These are phyloP conservation scores for Zygnema cylindricum DNA, from an alignment of 139 green algal genomes.

Conservation along the genomic window DNA sequence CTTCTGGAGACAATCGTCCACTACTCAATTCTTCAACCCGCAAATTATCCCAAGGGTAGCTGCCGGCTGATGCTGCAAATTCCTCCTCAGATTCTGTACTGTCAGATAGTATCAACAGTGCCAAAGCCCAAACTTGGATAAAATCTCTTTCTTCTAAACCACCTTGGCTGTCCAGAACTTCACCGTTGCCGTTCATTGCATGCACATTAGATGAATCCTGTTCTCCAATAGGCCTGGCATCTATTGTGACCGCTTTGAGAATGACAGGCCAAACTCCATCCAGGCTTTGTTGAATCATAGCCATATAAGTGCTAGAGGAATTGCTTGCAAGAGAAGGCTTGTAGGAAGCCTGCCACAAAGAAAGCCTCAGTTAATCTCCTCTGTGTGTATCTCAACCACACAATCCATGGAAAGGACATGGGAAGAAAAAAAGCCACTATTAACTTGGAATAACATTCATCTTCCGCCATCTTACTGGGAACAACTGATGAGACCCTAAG, in stretches of 20 bases:
- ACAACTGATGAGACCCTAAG: too few relatives aligned
- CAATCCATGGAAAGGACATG: neutral
- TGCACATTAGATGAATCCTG: neutral
- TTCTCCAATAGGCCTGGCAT: conserved; percentile 37
- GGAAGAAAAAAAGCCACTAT: neutral
- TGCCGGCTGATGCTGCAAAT: neutral
- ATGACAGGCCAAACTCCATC: conserved; percentile 3
- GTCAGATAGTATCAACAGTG: conserved; percentile 2
- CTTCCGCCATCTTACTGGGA: too few relatives aligned
- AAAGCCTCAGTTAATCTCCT: neutral
- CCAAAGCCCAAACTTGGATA: conserved; percentile 21
- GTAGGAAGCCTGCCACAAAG: conserved; percentile 2
- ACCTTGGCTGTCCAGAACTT: neutral
- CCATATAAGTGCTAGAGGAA: neutral
- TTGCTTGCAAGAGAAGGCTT: conserved; percentile 19
- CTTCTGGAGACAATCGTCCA: neutral
- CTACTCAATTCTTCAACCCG: conserved; percentile 1
- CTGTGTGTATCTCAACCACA: neutral
- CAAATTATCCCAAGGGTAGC: conserved; percentile 21
- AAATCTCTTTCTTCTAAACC: conserved; percentile 26
- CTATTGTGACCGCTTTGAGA: conserved; percentile 44
- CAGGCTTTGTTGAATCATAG: conserved; percentile 23
- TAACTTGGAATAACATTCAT: too few relatives aligned
- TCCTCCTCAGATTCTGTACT: neutral
- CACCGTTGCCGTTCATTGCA: neutral